Percentiles rank a stretch among this genome's conserved stretches.
phyloP scores from a whole-genome alignment of 1,139 yeast genomes.

The Saccharomyces hybrid region DNA sequence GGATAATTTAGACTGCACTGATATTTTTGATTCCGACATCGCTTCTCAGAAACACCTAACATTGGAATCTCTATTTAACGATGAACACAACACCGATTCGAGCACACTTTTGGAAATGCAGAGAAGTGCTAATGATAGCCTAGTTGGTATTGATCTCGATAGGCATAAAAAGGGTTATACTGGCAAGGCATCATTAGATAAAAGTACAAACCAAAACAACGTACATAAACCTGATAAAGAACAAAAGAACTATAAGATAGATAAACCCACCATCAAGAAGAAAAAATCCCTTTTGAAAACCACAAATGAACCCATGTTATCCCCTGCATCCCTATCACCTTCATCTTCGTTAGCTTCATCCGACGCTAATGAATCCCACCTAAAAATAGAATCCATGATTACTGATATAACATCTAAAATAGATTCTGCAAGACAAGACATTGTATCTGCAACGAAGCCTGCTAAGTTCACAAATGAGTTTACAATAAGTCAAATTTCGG shows the following conservation, averaged over 20 bases:
- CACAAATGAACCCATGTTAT: conserved; percentile 7
- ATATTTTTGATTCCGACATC: conserved; percentile 11
- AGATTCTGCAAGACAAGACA: conserved; percentile 3
- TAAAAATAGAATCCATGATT: conserved; percentile 4
- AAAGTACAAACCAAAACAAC: background rate
- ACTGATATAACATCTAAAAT: conserved; percentile 1
- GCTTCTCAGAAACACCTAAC: conserved; percentile 18
- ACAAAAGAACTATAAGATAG: background rate
- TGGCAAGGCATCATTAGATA: background rate
- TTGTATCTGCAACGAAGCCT: conserved; percentile 4
- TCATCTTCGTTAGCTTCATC: conserved; percentile 2
- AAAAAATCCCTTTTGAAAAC: conserved; percentile 4
- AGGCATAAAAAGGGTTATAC: background rate
- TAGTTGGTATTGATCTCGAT: background rate
- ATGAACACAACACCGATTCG: conserved; percentile 7
- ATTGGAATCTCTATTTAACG: conserved; percentile 22
- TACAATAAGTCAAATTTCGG: conserved; percentile 21
- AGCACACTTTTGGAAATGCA: background rate
- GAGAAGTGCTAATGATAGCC: background rate
- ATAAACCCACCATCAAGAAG: background rate
- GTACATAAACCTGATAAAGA: background rate
- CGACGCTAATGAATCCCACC: conserved; percentile 3
- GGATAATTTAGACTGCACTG: conserved; percentile 8
- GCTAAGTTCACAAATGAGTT: conserved; percentile 14
- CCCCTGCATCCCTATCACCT: conserved; percentile 21